Percentiles rank a stretch among this genome's conserved stretches.
These are phyloP conservation scores for Yamagishiella unicocca DNA, from an alignment of 139 green algal genomes.

Conservation along the genomic window DNA sequence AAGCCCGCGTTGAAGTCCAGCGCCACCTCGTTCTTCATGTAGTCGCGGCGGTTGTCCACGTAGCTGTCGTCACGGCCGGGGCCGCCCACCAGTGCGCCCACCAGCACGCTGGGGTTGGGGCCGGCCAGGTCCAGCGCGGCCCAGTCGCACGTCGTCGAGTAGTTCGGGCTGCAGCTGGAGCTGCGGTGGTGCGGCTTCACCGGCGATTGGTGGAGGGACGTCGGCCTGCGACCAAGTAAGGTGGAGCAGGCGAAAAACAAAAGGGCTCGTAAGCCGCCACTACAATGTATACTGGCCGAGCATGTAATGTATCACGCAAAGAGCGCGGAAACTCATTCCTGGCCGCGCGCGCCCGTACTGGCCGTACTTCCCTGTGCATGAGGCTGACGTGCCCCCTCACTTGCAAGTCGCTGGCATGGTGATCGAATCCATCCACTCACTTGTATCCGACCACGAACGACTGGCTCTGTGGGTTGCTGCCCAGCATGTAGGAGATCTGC, in stretches of 20 bases:
- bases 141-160: conserved; percentile 15
- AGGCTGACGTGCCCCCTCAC: no score
- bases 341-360: no score
- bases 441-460: conserved; percentile 33
- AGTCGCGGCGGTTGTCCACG: conserved; percentile 36
- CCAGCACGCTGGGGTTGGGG: conserved; percentile 26
- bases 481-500: conserved; percentile 39
- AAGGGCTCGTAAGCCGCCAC: no score
- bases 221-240: conserved; percentile 33
- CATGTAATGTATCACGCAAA: no score
- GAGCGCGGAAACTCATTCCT: no score
- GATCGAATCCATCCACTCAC: neutral
- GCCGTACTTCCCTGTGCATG: no score
- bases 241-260: no score
- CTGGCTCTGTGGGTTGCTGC: conserved; percentile 23
- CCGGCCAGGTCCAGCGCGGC: neutral
- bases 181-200: conserved; percentile 28
- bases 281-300: no score
- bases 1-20: conserved; percentile 65
- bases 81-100: conserved; percentile 66
- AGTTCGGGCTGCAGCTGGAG: conserved; percentile 25
- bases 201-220: neutral
- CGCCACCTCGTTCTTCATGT: conserved; percentile 51
- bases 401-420: no score
- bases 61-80: conserved; percentile 51